Percentiles rank a stretch among this genome's conserved stretches.
phyloP scores from a whole-genome alignment of 768 basidiomycete genomes.

The Lepiota venenata region DNA sequence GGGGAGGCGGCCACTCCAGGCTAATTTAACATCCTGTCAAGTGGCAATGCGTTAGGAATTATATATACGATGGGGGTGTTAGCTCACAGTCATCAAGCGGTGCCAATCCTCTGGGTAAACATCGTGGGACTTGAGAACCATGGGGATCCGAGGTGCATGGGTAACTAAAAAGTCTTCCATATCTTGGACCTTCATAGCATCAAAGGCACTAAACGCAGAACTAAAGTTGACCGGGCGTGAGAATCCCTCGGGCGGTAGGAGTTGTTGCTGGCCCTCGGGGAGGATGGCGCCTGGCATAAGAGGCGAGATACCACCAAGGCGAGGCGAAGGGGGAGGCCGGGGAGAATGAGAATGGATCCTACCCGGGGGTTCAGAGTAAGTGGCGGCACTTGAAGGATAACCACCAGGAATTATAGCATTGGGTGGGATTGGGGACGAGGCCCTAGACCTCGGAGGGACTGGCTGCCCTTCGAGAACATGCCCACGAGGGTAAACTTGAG shows the following conservation, averaged over 20 bases:
- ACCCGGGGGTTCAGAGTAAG: conserved; percentile 17
- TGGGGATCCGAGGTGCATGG: conserved; percentile 67
- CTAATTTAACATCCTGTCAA: conserved; percentile 63
- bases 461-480: conserved; percentile 57
- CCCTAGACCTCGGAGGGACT: conserved; percentile 38
- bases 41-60: neutral
- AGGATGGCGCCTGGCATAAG: conserved; percentile 26
- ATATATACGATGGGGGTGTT: neutral
- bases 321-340: conserved; percentile 14
- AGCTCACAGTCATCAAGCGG: conserved; percentile 68
- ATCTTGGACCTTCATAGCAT: conserved; percentile 66
- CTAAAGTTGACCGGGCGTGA: conserved; percentile 67
- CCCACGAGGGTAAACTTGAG: conserved; percentile 50
- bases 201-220: conserved; percentile 67
- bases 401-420: conserved; percentile 28
- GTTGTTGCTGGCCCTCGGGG: conserved; percentile 36
- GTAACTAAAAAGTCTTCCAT: conserved; percentile 69
- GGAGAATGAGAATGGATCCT: conserved; percentile 17
- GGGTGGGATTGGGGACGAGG: conserved; percentile 44
- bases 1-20: conserved; percentile 77
- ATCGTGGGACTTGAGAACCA: conserved; percentile 71
- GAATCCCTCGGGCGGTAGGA: conserved; percentile 70
- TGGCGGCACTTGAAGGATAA: conserved; percentile 14
- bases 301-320: conserved; percentile 28
- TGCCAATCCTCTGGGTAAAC: conserved; percentile 79